Conservation (phyloP, 192 early-diverging fungal species). For the Endogone sp. region DNA sequence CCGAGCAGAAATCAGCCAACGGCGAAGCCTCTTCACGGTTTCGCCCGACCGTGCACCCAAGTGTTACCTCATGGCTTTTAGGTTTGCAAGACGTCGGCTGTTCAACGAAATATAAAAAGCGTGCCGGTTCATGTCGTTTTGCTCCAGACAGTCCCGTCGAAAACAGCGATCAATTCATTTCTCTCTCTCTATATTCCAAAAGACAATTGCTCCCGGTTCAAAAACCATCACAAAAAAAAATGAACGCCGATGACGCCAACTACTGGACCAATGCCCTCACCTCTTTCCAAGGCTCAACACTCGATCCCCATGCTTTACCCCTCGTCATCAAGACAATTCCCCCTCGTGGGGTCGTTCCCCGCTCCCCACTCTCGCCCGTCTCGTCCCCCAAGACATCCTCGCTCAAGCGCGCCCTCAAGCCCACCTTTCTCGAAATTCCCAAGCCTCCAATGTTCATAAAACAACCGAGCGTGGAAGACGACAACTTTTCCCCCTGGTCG, state of each 20-base stretch:
- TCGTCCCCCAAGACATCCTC: neutral
- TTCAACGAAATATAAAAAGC: too few species aligned
- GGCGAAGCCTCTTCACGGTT: neutral
- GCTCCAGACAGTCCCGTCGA: neutral
- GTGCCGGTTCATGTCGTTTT: neutral
- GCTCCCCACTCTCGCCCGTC: neutral
- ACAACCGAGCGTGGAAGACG: neutral
- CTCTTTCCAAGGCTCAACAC: neutral
- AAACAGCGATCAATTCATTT: neutral
- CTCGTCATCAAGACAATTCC: neutral
- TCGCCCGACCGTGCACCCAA: neutral
- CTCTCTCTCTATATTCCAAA: neutral
- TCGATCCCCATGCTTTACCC: neutral
- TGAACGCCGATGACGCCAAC: neutral
- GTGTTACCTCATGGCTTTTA: too few species aligned
- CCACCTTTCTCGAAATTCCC: neutral
- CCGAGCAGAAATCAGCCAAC: neutral
- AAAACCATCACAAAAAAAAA: neutral
- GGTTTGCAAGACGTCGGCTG: too few species aligned
- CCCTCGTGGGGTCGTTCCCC: neutral
- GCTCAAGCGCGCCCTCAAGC: neutral
- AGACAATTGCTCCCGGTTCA: neutral
- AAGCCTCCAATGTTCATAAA: neutral
- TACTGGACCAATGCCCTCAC: neutral
- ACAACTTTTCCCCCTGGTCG: neutral